Percentiles rank a stretch among this genome's conserved stretches.
These are phyloP conservation scores for Coniella vitis DNA, from an alignment of 2,329 filamentous ascomycete genomes.

Conservation along the genomic window DNA sequence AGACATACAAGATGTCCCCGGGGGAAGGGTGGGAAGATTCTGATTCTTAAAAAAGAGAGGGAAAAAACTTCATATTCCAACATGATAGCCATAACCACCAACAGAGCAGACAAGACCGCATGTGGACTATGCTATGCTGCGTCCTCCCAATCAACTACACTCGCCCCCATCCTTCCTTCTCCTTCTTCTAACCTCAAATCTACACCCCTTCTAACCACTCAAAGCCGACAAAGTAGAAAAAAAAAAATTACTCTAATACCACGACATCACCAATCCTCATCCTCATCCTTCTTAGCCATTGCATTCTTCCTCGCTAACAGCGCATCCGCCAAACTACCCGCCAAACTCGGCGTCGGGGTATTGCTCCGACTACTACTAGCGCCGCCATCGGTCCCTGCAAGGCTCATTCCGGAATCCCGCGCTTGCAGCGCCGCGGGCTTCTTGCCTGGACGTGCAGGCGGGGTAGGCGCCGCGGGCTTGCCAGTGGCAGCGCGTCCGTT, in stretches of 20 bases:
- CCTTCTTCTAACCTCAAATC: too few relatives aligned
- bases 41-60: too few relatives aligned
- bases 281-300: constrained; percentile 65
- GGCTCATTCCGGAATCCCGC: constrained; percentile 64
- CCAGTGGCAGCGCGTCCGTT: constrained; percentile 42
- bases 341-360: constrained; percentile 65
- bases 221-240: too few relatives aligned
- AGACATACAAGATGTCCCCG: too few relatives aligned
- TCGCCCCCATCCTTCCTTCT: too few relatives aligned
- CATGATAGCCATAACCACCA: too few relatives aligned
- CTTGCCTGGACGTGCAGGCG: constrained; percentile 67
- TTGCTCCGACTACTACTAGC: constrained; percentile 54
- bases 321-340: constrained; percentile 72
- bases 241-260: too few relatives aligned
- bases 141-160: too few relatives aligned
- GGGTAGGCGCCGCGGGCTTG: constrained; percentile 69
- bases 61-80: too few relatives aligned
- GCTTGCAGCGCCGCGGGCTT: constrained; percentile 65
- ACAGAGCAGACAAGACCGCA: too few relatives aligned
- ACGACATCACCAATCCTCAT: constrained; percentile 58
- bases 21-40: too few relatives aligned
- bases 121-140: too few relatives aligned
- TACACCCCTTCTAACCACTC: neutral
- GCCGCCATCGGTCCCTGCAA: constrained; percentile 40
- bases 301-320: constrained; percentile 68